phyloP scores from a whole-genome alignment of 805 yeast species.

The Debaryomyces castellii region DNA sequence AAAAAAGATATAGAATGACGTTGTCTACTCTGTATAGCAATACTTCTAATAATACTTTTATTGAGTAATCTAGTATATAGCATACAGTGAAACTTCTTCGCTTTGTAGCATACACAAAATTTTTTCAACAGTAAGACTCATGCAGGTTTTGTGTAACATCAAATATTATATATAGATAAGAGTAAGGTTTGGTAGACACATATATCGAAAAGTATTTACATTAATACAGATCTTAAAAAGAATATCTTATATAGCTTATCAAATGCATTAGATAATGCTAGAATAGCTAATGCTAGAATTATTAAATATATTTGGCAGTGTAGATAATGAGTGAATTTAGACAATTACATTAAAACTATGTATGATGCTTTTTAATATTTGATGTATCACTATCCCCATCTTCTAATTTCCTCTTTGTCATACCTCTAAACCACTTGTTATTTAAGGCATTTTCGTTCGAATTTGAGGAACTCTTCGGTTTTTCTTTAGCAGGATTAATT shows the following conservation, averaged over 20 bases:
- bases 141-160: conserved; percentile 6
- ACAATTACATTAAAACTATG: too few relatives aligned
- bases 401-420: conserved; percentile 10
- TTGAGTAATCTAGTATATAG: conserved; percentile 14
- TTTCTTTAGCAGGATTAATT: conserved; percentile 4
- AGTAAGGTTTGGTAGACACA: too few relatives aligned
- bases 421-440: conserved; percentile 22
- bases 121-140: conserved; percentile 7
- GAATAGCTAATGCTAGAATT: too few relatives aligned
- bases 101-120: conserved; percentile 1
- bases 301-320: too few relatives aligned
- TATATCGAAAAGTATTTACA: not conserved
- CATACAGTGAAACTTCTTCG: conserved; percentile 10
- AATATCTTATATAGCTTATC: too few relatives aligned
- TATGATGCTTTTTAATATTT: conserved; percentile 1
- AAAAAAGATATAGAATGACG: not conserved
- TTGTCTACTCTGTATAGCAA: not conserved
- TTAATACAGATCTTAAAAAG: not conserved
- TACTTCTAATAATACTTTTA: conserved; percentile 7
- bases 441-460: not conserved
- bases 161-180: not conserved
- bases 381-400: not conserved
- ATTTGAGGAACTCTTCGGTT: not conserved
- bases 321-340: too few relatives aligned
- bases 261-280: too few relatives aligned